A percentile compares a stretch with the other conserved stretches of the same genome.
phyloP scores from a whole-genome alignment of 1,284 basidiomycete species.

The Ganoderma boninense region DNA sequence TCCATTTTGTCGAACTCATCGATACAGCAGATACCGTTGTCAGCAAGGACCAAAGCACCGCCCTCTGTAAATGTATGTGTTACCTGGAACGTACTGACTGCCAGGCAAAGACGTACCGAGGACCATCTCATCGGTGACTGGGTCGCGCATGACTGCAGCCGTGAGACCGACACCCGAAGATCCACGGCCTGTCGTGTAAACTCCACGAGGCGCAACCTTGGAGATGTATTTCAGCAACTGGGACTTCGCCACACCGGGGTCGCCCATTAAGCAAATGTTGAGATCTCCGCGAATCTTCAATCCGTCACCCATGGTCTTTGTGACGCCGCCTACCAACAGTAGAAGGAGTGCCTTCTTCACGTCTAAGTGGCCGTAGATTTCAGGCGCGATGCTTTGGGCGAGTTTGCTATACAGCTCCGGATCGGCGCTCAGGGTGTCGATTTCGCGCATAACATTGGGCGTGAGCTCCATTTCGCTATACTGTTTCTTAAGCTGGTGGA shows the following conservation, averaged over 20 bases:
- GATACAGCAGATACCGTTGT: conserved; percentile 99
- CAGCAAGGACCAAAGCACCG: conserved; percentile 96
- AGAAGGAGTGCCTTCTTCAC: conserved; percentile 98
- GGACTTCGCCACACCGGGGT: conserved; percentile 99
- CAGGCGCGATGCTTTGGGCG: conserved; percentile 92
- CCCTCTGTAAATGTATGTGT: conserved; percentile 72
- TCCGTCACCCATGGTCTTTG: conserved; percentile 94
- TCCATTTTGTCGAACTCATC: conserved; percentile 99
- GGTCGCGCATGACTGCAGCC: conserved; percentile 98
- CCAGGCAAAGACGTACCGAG: conserved; percentile 69
- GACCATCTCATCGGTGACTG: conserved; percentile 99
- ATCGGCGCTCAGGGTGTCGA: conserved; percentile 79
- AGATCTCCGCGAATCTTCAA: conserved; percentile 99
- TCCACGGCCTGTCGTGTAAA: conserved; percentile 98
- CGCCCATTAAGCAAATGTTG: conserved; percentile 99
- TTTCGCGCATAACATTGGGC: conserved; percentile 79
- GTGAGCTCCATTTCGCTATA: conserved; percentile 96
- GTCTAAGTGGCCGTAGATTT: conserved; percentile 98
- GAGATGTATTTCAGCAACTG: conserved; percentile 98
- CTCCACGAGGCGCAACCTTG: conserved; percentile 96
- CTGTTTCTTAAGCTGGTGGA: conserved; percentile 97
- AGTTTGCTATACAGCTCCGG: conserved; percentile 87
- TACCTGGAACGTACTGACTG: background rate
- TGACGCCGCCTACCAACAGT: conserved; percentile 94
- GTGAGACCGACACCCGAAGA: conserved; percentile 98